phyloP scores from a whole-genome alignment of 2,329 filamentous ascomycete species.

The Helotiales sp. region DNA sequence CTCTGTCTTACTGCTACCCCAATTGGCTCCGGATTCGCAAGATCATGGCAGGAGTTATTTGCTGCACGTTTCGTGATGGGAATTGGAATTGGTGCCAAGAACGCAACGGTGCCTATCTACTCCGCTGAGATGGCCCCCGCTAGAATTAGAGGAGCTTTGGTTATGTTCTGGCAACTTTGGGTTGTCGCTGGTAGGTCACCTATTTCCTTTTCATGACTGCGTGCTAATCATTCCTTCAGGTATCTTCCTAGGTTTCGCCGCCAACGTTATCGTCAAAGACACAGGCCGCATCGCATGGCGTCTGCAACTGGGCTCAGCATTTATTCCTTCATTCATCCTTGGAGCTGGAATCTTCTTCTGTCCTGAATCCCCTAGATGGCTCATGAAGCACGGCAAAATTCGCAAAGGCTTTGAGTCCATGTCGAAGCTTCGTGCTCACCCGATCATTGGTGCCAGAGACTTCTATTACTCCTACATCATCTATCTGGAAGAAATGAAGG shows the following conservation, averaged over 20 bases:
- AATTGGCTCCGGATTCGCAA: constrained; percentile 61
- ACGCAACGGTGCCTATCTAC: constrained; percentile 54
- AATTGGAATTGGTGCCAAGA: constrained; percentile 63
- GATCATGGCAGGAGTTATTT: constrained; percentile 62
- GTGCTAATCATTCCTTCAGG: constrained; percentile 53
- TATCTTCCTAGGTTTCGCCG: constrained; percentile 53
- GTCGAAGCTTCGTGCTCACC: constrained; percentile 64
- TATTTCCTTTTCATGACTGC: constrained; percentile 52
- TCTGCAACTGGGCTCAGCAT: constrained; percentile 67
- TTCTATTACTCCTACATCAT: constrained; percentile 68
- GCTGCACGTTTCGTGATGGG: constrained; percentile 59
- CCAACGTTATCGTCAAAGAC: constrained; percentile 54
- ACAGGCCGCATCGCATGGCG: constrained; percentile 64
- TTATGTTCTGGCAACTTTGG: constrained; percentile 85
- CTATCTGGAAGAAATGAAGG: constrained; percentile 58
- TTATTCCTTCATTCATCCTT: constrained; percentile 64
- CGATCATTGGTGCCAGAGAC: constrained; percentile 63
- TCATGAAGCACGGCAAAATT: constrained; percentile 54
- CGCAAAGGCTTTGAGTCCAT: constrained; percentile 59
- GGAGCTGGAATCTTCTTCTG: constrained; percentile 67
- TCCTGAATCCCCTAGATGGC: constrained; percentile 69
- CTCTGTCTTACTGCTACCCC: constrained; percentile 81
- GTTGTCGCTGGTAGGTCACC: constrained; percentile 74
- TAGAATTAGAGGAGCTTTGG: constrained; percentile 63
- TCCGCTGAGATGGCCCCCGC: constrained; percentile 60